Evolutionary conservation across 805 yeast species (phyloP).

Genomic region (Monosporozyma aquatica): DNA sequence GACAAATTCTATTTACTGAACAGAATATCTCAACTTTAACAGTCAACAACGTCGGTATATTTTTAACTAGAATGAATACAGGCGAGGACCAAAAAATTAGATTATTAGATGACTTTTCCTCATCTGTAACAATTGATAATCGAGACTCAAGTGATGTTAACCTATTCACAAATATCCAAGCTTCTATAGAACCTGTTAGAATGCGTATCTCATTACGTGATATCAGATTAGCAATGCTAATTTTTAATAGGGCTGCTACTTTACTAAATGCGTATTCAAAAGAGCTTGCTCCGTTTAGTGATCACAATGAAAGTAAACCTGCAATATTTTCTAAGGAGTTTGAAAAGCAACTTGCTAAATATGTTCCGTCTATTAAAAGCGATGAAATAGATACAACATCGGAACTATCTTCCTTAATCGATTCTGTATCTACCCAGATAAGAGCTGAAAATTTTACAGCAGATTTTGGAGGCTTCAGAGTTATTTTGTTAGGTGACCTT

Average conservation of each 20-base stretch:
- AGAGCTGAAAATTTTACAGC: conserved; percentile 62
- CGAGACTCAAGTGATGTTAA: conserved; percentile 54
- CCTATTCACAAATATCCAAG: conserved; percentile 53
- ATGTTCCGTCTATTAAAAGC: conserved; percentile 51
- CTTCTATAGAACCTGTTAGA: conserved; percentile 70
- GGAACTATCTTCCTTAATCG: conserved; percentile 31
- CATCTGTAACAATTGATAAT: conserved; percentile 63
- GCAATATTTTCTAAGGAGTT: conserved; percentile 51
- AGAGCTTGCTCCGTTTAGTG: not conserved
- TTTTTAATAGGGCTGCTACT: conserved; percentile 62
- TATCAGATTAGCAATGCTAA: conserved; percentile 66
- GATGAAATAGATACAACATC: conserved; percentile 18
- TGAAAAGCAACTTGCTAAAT: conserved; percentile 47
- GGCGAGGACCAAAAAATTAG: conserved; percentile 55
- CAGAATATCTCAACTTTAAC: conserved; percentile 59
- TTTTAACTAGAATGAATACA: conserved; percentile 64
- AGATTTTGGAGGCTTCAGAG: conserved; percentile 63
- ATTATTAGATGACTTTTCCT: conserved; percentile 80
- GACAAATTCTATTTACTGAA: conserved; percentile 61
- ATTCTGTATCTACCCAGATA: conserved; percentile 35
- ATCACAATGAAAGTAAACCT: not conserved
- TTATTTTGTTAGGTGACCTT: conserved; percentile 81
- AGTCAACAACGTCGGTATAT: conserved; percentile 78
- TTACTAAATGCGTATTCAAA: conserved; percentile 27
- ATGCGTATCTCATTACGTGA: conserved; percentile 81